Percentiles rank a stretch among this genome's conserved stretches.
phyloP scores from a whole-genome alignment of 768 basidiomycete genomes.

The Psilocybe cubensis region DNA sequence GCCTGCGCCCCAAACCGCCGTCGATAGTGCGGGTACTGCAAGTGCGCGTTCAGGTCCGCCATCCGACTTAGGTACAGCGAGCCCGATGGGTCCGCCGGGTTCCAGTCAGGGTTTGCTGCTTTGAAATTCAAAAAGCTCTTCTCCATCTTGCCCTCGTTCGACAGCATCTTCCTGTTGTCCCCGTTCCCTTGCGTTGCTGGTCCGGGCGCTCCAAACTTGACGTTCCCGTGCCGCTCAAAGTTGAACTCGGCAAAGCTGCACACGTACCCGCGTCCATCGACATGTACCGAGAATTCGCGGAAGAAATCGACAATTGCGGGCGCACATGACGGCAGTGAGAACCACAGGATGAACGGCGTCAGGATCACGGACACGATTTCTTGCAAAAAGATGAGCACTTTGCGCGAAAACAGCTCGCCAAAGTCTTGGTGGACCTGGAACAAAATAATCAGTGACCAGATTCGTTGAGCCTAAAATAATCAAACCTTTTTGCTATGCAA shows the following conservation, averaged over 20 bases:
- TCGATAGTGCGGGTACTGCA: conserved; percentile 43
- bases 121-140: conserved; percentile 97
- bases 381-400: conserved; percentile 82
- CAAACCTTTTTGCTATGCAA: conserved; percentile 86
- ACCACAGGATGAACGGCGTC: conserved; percentile 94
- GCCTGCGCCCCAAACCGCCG: conserved; percentile 22
- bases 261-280: conserved; percentile 95
- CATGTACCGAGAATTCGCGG: conserved; percentile 96
- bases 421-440: conserved; percentile 89
- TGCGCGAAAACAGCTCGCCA: conserved; percentile 92
- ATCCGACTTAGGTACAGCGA: conserved; percentile 90
- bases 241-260: conserved; percentile 99
- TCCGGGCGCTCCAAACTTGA: conserved; percentile 91
- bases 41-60: conserved; percentile 64
- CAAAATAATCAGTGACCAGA: background rate
- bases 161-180: conserved; percentile 75
- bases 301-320: conserved; percentile 96
- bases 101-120: conserved; percentile 96
- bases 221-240: conserved; percentile 92
- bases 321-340: conserved; percentile 88
- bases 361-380: conserved; percentile 91
- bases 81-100: conserved; percentile 86
- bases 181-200: conserved; percentile 29
- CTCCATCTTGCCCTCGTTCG: conserved; percentile 98
- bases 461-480: conserved; percentile 9